Evolutionary conservation across 1,284 basidiomycete genomes (phyloP), one percentile per base, ranked within the genome.

Genomic region (Coniferiporia sulphurascens): DNA sequence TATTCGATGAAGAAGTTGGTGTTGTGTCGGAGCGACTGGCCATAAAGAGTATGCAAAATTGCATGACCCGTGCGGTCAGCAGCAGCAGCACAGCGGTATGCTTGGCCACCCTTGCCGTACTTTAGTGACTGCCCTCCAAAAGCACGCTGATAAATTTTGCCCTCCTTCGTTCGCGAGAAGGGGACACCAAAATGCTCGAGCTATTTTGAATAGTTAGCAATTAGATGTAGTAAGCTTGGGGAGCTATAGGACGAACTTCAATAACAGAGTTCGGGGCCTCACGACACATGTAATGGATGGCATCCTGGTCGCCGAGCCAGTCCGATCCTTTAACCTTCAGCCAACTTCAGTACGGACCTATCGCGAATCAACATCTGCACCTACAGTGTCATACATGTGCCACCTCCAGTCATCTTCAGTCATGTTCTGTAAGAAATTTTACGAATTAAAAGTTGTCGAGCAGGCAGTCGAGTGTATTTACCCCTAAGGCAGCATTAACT

Each of bases 1-100:
- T 95, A 99, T 76, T 99, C 97, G 76, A 99, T 98, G 81, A 99
- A 99, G 79, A 98, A 99, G 78, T 98, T 97, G 73, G 97, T 99
- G 82, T 99, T 91, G 83, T 99, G 97, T 64, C 95, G 90, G 64
- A 99, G 87, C 63, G 97, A 99, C 81, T 99, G 97, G 68, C 97
- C 97, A 72, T 98, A 98, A 61, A 99, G 91, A 15, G 95, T 97
- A 82, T 99, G 97, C 58, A 99, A 86, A 71, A 99, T 87, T 48
- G 97, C 97, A 72, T 99, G 97, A 22, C 97, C 97, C 15, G 97
- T 99, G 76, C 97, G 93, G 75, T 99, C 97, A 63, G 97, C 97
- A 7, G 97, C 97, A 62, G 96, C 95, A 63, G 96, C 96, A 73
- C 96, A 99, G 65, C 97, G 93, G 77, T 99, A 99, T 27, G 97